Evolutionary conservation across 805 yeast species (phyloP).

Genomic region (Saccharomycopsis guyanensis): DNA sequence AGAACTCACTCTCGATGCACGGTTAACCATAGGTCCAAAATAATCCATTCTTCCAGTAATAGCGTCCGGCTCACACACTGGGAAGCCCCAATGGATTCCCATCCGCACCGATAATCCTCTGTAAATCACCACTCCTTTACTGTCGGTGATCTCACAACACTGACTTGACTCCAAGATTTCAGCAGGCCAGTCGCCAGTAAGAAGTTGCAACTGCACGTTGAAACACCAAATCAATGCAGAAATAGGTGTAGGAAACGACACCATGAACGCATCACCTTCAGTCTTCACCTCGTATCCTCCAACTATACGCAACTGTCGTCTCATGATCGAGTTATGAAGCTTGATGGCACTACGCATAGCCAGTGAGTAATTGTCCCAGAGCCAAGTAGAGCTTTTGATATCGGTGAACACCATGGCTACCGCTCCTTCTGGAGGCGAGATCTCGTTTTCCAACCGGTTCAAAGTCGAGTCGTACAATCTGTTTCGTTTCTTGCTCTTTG

Average conservation of each 20-base stretch:
- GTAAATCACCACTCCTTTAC: slow-evolving; percentile 50
- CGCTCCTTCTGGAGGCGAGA: slow-evolving; percentile 90
- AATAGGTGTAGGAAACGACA: slow-evolving; percentile 87
- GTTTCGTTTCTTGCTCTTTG: slow-evolving; percentile 42
- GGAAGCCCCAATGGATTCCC: slow-evolving; percentile 98
- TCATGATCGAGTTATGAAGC: slow-evolving; percentile 89
- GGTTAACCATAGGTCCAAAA: slow-evolving; percentile 96
- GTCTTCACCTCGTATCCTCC: slow-evolving; percentile 99
- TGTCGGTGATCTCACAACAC: slow-evolving; percentile 72
- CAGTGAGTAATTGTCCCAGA: slow-evolving; percentile 89
- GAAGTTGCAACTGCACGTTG: slow-evolving; percentile 76
- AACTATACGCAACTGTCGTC: slow-evolving; percentile 82
- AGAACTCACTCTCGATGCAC: slow-evolving; percentile 88
- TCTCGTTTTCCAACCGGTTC: slow-evolving; percentile 81
- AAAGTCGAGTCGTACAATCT: slow-evolving; percentile 61
- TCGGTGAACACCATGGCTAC: slow-evolving; percentile 96
- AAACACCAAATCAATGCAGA: slow-evolving; percentile 92
- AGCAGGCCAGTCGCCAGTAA: slow-evolving; percentile 91
- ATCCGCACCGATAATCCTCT: slow-evolving; percentile 91
- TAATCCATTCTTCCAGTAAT: slow-evolving; percentile 97
- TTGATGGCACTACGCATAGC: slow-evolving; percentile 97
- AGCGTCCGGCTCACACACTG: slow-evolving; percentile 91
- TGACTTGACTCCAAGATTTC: slow-evolving; percentile 81
- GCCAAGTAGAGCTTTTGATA: slow-evolving; percentile 83
- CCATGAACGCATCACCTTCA: slow-evolving; percentile 99